Conservation (phyloP, 1,284 basidiomycete species). For the Fomitopsis schrenkii region DNA sequence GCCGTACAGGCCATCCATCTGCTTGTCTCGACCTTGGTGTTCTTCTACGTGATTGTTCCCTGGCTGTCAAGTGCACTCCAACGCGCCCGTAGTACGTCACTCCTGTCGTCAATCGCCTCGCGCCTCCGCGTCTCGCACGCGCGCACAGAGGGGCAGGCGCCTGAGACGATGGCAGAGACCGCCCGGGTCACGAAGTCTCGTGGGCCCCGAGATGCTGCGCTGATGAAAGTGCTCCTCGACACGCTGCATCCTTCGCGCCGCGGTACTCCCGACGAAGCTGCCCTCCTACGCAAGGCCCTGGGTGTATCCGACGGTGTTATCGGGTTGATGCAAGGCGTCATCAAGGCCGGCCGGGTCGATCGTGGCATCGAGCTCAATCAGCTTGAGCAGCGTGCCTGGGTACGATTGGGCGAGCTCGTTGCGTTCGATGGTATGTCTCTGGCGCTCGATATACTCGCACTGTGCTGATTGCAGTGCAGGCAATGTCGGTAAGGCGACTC, state of each 20-base stretch:
- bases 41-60: slow-evolving; percentile 51
- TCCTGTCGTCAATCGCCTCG: slow-evolving; percentile 11
- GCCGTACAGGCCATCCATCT: slow-evolving; percentile 57
- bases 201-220: slow-evolving; percentile 22
- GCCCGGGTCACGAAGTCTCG: slow-evolving; percentile 7
- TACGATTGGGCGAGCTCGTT: slow-evolving; percentile 46
- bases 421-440: slow-evolving; percentile 37
- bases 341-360: slow-evolving; percentile 25
- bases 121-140: neutral
- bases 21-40: slow-evolving; percentile 55
- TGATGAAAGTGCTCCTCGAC: slow-evolving; percentile 30
- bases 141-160: neutral
- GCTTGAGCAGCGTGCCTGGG: slow-evolving; percentile 49
- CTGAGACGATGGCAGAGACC: neutral
- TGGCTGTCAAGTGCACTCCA: slow-evolving; percentile 36
- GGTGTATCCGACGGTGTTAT: slow-evolving; percentile 36
- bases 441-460: neutral
- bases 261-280: slow-evolving; percentile 36
- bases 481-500: slow-evolving; percentile 35
- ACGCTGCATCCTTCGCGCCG: slow-evolving; percentile 29
- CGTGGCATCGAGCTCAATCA: slow-evolving; percentile 36
- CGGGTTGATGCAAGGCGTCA: slow-evolving; percentile 34
- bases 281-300: slow-evolving; percentile 35
- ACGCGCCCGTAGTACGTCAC: slow-evolving; percentile 6
- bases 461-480: slow-evolving; percentile 11